These are phyloP conservation scores for Sporisorium sorghi DNA, from an alignment of 1,284 basidiomycete species.

Conservation along the genomic window DNA sequence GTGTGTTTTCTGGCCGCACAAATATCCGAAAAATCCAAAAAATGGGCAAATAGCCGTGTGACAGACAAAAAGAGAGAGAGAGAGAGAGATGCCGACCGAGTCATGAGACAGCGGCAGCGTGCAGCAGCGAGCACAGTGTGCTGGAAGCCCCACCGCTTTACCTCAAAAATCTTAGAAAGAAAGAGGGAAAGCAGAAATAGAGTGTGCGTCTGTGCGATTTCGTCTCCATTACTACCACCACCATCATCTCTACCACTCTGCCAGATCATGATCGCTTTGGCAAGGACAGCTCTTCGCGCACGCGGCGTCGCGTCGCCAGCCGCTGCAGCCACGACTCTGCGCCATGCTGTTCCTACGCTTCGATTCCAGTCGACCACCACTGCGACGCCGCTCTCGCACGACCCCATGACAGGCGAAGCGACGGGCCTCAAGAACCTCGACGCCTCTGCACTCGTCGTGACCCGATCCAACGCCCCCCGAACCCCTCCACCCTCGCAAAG, in stretches of 20 bases:
- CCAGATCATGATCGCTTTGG: constrained; percentile 27
- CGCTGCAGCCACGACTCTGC: constrained; percentile 1
- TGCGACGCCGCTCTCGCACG: constrained; percentile 39
- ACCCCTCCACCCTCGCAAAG: constrained; percentile 44
- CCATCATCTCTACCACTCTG: not conserved
- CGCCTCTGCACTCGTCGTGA: constrained; percentile 41
- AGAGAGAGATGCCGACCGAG: constrained; percentile 10
- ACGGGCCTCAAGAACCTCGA: constrained; percentile 51
- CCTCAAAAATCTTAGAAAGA: no score
- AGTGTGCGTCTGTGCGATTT: not conserved
- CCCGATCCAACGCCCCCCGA: constrained; percentile 35
- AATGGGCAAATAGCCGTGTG: constrained; percentile 20
- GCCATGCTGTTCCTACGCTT: not conserved
- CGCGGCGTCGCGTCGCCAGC: constrained; percentile 9
- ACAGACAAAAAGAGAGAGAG: no score
- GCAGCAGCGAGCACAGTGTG: no score
- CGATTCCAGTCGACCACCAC: constrained; percentile 31
- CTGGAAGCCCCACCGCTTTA: no score
- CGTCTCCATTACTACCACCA: not conserved
- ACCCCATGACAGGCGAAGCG: constrained; percentile 64
- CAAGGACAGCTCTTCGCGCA: constrained; percentile 38
- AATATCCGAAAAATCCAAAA: constrained; percentile 26
- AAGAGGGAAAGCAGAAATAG: no score
- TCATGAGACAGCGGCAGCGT: constrained; percentile 19
- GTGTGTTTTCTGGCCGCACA: constrained; percentile 5